Base-by-base conservation (phyloP, 306 rosid genomes). In the Dryas octopetala region DNA sequence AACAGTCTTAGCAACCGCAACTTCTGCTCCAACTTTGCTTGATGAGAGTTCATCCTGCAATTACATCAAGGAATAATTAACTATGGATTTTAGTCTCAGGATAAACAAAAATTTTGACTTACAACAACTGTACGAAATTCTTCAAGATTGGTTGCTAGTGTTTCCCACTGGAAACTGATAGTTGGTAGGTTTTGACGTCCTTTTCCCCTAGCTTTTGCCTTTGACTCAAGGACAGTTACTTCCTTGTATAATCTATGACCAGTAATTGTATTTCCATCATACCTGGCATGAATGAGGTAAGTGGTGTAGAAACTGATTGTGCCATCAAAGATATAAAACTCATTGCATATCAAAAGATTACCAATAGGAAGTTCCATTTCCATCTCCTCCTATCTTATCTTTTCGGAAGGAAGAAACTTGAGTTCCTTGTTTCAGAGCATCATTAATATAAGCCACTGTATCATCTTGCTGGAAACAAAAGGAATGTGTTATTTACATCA, bases 401-500 rank as follows among this genome's bases (percentile, higher is more conserved):
- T 91, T 91, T 63, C 88, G 91, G 55, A 94, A 90, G 66, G 63
- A 79, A 67, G 97, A 83, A 60, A 91, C 51, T 4, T 81, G 83
- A 54, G 89, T 82, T 86, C 90, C 96, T 86, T 91, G 83, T 81
- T 95, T 91, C 82, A 91, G 68, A 81, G 90, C 78, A 74, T 85
- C 89, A 76, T 89, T 89, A 14, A 95, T 75, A 80, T 83, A 90
- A 50, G 91, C 86, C 66, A 86, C 80, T 7, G 79, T 82, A 78
- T 95, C 98, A 75, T 86, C 83, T 90, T 95, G 96, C 97, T 91
- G 91, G 71, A 23, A 68, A 88, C 60, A 71, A 80, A 82, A 71
- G 59, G 53, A 69, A 78, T 41, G 16, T 9, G 28, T 65, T 61
- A 5, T 59, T 32, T 55, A 50, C 52, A 57, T 65, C 66, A 58